Conservation (phyloP, 305 asterid species). For the Vinca major region DNA sequence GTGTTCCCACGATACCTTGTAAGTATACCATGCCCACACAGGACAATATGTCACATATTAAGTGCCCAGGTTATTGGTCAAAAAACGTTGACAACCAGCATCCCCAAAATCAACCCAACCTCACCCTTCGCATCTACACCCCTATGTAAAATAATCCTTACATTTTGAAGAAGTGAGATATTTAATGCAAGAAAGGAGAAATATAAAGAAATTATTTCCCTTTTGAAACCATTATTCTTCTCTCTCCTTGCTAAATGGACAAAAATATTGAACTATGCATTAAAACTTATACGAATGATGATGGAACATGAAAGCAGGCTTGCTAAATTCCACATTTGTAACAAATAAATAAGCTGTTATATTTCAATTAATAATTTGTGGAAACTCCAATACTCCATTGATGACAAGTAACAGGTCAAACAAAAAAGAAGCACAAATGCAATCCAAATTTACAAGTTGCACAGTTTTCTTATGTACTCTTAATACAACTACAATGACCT, state of each 20-base stretch:
- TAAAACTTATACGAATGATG: background rate
- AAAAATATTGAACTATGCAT: background rate
- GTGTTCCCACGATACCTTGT: background rate
- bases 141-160: background rate
- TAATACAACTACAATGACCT: slow-evolving; percentile 5
- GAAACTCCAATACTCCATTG: background rate
- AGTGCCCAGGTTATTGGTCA: background rate
- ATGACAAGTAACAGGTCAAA: background rate
- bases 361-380: background rate
- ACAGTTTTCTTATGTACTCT: background rate
- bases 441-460: background rate
- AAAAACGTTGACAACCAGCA: background rate
- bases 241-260: background rate
- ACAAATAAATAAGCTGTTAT: background rate
- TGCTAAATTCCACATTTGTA: background rate
- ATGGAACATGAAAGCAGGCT: background rate
- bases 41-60: background rate
- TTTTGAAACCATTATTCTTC: background rate
- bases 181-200: background rate
- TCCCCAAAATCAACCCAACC: background rate
- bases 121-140: background rate
- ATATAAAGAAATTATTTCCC: background rate
- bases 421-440: background rate
- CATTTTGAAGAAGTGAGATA: background rate
- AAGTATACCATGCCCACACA: background rate